Percentiles rank a stretch among this genome's conserved stretches.
Conservation (phyloP, 2,329 filamentous ascomycete genomes). For the Dendrostoma leiphaemia region DNA sequence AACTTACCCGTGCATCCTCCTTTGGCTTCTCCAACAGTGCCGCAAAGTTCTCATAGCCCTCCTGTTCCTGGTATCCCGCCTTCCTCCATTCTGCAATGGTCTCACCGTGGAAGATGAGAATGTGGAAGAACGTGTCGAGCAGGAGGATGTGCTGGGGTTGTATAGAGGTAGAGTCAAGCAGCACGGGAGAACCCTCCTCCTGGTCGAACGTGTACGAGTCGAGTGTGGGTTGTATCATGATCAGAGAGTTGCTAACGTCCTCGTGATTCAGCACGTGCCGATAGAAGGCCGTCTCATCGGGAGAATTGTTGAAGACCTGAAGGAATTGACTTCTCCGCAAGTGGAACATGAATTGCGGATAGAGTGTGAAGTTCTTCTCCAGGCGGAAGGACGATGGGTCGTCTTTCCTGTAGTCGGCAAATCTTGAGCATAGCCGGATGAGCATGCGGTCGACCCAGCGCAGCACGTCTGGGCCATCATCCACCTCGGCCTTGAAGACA, state of each 20-base stretch:
- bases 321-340: conserved; percentile 94
- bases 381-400: conserved; percentile 94
- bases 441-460: conserved; percentile 99
- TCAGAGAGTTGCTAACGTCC: conserved; percentile 91
- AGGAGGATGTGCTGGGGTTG: conserved; percentile 91
- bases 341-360: conserved; percentile 99
- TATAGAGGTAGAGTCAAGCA: conserved; percentile 94
- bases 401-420: conserved; percentile 97
- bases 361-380: conserved; percentile 98
- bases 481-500: conserved; percentile 97
- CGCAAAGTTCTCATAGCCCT: conserved; percentile 96
- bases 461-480: conserved; percentile 96
- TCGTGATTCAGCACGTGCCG: conserved; percentile 96
- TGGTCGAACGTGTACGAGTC: conserved; percentile 98
- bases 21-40: conserved; percentile 86
- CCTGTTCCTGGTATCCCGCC: conserved; percentile 95
- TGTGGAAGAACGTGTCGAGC: conserved; percentile 98
- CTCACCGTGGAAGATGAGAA: conserved; percentile 98
- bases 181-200: conserved; percentile 87
- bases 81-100: conserved; percentile 98
- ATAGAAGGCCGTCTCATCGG: conserved; percentile 98
- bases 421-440: conserved; percentile 91
- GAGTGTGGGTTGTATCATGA: conserved; percentile 98
- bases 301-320: conserved; percentile 99
- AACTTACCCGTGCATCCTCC: conserved; percentile 85